These are phyloP conservation scores for Pseudoscleropodium purum DNA, from an alignment of 225 moss, liverwort and hornwort species.

Conservation along the genomic window DNA sequence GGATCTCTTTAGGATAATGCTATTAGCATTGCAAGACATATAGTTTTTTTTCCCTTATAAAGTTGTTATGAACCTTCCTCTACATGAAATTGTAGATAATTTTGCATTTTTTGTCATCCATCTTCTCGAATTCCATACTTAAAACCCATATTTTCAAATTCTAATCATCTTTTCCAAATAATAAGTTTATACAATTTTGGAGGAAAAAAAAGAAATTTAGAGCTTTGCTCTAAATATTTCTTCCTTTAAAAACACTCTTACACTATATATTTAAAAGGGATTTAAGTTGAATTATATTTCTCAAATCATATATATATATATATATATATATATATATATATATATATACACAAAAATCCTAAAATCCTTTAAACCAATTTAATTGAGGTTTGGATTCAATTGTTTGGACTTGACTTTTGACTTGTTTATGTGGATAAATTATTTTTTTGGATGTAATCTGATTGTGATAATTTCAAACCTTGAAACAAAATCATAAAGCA, in stretches of 20 bases:
- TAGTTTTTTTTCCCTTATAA: too few relatives aligned
- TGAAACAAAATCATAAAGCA: neutral
- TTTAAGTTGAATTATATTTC: neutral
- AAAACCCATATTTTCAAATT: neutral
- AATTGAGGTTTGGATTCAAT: neutral
- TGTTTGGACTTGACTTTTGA: accelerated
- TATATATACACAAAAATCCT: too few relatives aligned
- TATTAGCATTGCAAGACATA: too few relatives aligned
- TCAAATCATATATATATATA: too few relatives aligned
- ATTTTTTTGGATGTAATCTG: neutral
- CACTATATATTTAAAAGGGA: neutral
- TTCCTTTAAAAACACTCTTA: accelerated
- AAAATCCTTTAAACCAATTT: too few relatives aligned
- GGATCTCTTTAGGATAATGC: too few relatives aligned
- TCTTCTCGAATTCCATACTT: neutral
- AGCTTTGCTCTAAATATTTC: neutral
- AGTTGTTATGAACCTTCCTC: too few relatives aligned
- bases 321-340: too few relatives aligned
- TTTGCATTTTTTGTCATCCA: too few relatives aligned
- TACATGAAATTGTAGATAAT: too few relatives aligned
- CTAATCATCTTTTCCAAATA: neutral
- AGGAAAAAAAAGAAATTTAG: neutral
- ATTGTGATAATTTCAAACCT: neutral
- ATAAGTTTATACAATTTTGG: too few relatives aligned
- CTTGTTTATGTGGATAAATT: accelerated